These are phyloP conservation scores for Tetrastigma voinierianum DNA, from an alignment of 164 flowering plant genomes.

Conservation along the genomic window DNA sequence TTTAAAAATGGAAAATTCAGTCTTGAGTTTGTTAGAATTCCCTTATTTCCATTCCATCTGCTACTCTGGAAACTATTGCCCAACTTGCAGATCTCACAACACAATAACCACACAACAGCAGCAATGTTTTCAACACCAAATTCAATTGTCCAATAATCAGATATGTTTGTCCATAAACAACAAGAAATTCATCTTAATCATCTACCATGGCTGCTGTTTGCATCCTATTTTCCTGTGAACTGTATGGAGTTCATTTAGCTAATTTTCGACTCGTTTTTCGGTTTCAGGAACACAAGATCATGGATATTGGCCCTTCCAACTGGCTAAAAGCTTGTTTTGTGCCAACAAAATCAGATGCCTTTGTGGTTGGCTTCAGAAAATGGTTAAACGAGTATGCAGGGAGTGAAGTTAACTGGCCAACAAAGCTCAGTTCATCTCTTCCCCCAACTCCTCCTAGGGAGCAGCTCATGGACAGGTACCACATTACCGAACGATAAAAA, in stretches of 20 bases:
- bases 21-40: background rate
- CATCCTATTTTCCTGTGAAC: background rate
- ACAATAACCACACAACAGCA: no score
- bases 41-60: background rate
- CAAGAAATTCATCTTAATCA: no score
- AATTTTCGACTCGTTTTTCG: background rate
- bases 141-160: no score
- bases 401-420: constrained; percentile 67
- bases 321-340: constrained; percentile 89
- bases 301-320: constrained; percentile 55
- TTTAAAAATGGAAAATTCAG: no score
- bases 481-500: no score
- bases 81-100: no score
- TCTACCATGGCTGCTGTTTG: no score
- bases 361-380: constrained; percentile 67
- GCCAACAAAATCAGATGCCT: constrained; percentile 86
- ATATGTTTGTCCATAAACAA: no score
- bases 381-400: constrained; percentile 80
- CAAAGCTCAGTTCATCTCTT: constrained; percentile 47
- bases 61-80: background rate
- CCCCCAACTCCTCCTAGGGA: constrained; percentile 81
- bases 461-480: constrained; percentile 81
- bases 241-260: background rate
- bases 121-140: no score
- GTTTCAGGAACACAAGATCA: constrained; percentile 69